Evolutionary conservation across 352 stramenopile genomes (phyloP).

Genomic region (Pythium plurisporium): DNA sequence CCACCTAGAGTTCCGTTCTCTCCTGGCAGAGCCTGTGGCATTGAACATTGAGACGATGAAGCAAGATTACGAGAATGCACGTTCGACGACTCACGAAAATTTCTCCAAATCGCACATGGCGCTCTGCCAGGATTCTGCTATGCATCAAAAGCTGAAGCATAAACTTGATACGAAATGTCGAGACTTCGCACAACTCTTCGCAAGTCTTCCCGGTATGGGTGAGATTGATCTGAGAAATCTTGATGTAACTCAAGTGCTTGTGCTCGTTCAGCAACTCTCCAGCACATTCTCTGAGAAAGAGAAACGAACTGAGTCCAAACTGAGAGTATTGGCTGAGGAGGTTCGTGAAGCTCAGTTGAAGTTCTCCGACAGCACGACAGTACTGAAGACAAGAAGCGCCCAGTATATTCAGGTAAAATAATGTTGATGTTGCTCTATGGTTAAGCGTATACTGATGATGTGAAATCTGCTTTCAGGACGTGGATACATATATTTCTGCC

Average conservation of each 20-base stretch:
- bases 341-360: constrained; percentile 32
- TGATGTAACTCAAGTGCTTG: constrained; percentile 17
- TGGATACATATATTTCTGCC: constrained; percentile 66
- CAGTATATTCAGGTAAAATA: constrained; percentile 57
- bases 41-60: constrained; percentile 77
- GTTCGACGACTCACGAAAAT: constrained; percentile 51
- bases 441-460: background rate
- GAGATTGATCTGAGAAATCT: constrained; percentile 21
- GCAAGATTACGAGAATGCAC: constrained; percentile 65
- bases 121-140: constrained; percentile 41
- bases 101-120: constrained; percentile 47
- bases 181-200: constrained; percentile 24
- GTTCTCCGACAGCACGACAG: constrained; percentile 11
- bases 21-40: constrained; percentile 65
- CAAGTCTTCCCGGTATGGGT: constrained; percentile 19
- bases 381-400: constrained; percentile 40
- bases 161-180: constrained; percentile 49
- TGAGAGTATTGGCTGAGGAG: constrained; percentile 34
- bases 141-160: constrained; percentile 52
- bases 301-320: constrained; percentile 20
- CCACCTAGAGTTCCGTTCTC: constrained; percentile 74
- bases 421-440: background rate
- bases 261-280: constrained; percentile 20
- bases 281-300: constrained; percentile 24
- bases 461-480: constrained; percentile 34